Conservation (phyloP, 2,329 filamentous ascomycete species). For the Raffaelea ambrosiae region DNA sequence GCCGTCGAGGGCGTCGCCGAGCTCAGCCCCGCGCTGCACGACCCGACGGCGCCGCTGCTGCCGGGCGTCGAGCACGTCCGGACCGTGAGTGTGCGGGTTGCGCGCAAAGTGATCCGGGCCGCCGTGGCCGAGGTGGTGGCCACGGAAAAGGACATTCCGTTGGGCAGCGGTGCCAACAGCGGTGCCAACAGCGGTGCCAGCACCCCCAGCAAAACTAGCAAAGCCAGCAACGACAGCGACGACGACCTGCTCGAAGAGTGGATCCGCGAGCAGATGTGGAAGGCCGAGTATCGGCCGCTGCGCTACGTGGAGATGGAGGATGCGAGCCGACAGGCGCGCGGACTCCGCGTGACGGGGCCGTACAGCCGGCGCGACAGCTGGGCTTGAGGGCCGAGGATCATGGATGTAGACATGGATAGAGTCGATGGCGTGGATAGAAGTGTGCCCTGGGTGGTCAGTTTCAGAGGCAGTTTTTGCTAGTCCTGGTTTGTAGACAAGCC, state of each 20-base stretch:
- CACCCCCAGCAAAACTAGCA: too few species aligned
- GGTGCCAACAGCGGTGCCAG: too few species aligned
- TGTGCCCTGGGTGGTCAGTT: too few species aligned
- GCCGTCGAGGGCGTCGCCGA: constrained; percentile 66
- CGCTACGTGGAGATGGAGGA: constrained; percentile 42
- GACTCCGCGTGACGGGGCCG: constrained; percentile 16
- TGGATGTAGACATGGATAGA: too few species aligned
- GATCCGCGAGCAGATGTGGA: constrained; percentile 76
- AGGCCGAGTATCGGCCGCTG: constrained; percentile 58
- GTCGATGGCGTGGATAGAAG: too few species aligned
- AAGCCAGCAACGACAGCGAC: too few species aligned
- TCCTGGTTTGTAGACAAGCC: too few species aligned
- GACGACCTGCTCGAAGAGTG: constrained; percentile 56
- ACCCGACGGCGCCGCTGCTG: constrained; percentile 57
- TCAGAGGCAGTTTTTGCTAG: too few species aligned
- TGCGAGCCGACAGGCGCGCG: constrained; percentile 51
- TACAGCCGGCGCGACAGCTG: constrained; percentile 9
- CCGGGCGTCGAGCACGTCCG: constrained; percentile 70
- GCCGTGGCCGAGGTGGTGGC: constrained; percentile 63
- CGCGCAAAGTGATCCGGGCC: constrained; percentile 62
- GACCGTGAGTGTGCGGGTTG: constrained; percentile 69
- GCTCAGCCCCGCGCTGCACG: constrained; percentile 59
- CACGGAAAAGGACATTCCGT: constrained; percentile 56
- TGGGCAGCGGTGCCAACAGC: too few species aligned
- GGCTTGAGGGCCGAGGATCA: not conserved